These are phyloP conservation scores for Verbascum thapsus DNA, from an alignment of 257 asterid genomes.

Conservation along the genomic window DNA sequence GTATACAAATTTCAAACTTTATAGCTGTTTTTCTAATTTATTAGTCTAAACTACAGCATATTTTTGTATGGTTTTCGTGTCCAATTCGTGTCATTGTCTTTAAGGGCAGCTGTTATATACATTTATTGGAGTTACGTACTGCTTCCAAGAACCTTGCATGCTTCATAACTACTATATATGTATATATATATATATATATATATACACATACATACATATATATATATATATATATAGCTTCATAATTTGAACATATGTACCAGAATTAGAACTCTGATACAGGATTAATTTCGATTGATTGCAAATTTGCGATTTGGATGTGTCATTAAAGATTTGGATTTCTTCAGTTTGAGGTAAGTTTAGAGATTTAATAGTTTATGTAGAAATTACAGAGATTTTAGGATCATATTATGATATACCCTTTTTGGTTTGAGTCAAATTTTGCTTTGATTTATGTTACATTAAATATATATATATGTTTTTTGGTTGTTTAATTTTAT, in stretches of 20 bases:
- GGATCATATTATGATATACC: background rate
- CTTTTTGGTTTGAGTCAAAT: background rate
- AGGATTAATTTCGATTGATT: background rate
- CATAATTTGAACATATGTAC: constrained; percentile 3
- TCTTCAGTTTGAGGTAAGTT: constrained; percentile 32
- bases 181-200: background rate
- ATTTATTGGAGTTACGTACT: constrained; percentile 15
- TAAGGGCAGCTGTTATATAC: constrained; percentile 41
- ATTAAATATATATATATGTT: too few relatives aligned
- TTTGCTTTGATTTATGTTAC: background rate
- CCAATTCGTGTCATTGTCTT: constrained; percentile 31
- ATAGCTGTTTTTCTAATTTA: constrained; percentile 27
- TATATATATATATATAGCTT: constrained; percentile 27
- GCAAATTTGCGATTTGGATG: too few relatives aligned
- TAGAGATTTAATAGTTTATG: background rate
- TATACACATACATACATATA: too few relatives aligned
- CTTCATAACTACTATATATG: background rate
- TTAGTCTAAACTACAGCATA: background rate
- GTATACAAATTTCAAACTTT: background rate
- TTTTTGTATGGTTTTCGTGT: constrained; percentile 13
- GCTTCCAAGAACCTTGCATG: constrained; percentile 30
- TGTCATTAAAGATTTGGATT: background rate
- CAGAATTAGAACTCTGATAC: constrained; percentile 7
- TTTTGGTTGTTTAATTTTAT: too few relatives aligned
- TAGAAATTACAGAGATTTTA: background rate